A percentile compares a stretch with the other conserved stretches of the same genome.
phyloP scores from a whole-genome alignment of 345 rosid genomes.

The Euphorbia peplus region DNA sequence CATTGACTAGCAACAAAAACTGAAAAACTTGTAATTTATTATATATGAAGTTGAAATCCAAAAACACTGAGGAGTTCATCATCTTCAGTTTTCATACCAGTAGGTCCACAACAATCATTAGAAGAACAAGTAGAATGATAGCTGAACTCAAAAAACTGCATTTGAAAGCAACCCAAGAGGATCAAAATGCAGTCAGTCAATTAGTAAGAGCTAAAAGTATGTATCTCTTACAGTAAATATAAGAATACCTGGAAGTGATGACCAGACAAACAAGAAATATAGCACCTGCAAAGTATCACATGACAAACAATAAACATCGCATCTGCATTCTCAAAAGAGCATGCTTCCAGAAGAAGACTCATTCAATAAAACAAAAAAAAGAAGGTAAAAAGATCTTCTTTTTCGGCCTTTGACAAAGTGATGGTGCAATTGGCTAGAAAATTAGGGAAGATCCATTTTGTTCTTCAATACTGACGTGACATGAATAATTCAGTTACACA shows the following conservation, averaged over 20 bases:
- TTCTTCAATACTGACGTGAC: no score
- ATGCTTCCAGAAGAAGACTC: background rate
- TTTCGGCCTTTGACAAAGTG: no score
- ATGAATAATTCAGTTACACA: no score
- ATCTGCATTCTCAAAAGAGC: background rate
- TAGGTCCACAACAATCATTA: constrained; percentile 31
- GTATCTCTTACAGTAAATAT: background rate
- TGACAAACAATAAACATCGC: background rate
- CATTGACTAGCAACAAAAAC: background rate
- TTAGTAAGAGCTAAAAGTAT: background rate
- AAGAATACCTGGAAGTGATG: constrained; percentile 25
- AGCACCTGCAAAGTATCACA: constrained; percentile 19
- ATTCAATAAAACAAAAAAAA: background rate
- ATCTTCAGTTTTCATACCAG: constrained; percentile 18
- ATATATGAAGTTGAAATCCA: background rate
- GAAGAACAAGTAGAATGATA: constrained; percentile 23
- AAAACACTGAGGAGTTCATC: background rate
- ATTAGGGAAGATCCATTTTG: no score
- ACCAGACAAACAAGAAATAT: constrained; percentile 26
- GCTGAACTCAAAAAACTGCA: constrained; percentile 27
- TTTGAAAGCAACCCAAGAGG: constrained; percentile 1
- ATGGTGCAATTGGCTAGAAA: no score
- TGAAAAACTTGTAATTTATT: background rate
- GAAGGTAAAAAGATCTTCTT: no score
- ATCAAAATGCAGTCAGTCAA: background rate